phyloP scores from a whole-genome alignment of 495 filamentous ascomycete genomes.

The Chlorociboria aeruginascens region DNA sequence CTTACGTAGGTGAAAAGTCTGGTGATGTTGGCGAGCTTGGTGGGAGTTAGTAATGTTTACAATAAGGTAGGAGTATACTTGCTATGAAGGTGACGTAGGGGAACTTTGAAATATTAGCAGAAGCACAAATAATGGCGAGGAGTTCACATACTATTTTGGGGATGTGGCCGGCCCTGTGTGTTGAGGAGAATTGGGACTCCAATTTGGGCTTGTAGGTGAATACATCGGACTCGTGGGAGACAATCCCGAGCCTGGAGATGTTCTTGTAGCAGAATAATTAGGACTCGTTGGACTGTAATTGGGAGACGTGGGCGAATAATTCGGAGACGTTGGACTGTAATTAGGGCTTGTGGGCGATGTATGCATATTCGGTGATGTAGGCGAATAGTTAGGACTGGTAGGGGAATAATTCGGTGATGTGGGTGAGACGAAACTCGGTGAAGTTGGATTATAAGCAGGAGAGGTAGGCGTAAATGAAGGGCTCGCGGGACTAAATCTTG shows the following conservation, averaged over 20 bases:
- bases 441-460: constrained; percentile 49
- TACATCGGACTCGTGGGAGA: constrained; percentile 28
- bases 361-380: constrained; percentile 43
- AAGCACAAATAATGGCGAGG: too few species aligned
- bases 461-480: constrained; percentile 81
- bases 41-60: not conserved
- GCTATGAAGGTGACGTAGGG: constrained; percentile 14
- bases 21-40: constrained; percentile 17
- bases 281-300: constrained; percentile 44
- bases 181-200: constrained; percentile 59
- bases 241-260: constrained; percentile 28
- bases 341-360: constrained; percentile 41
- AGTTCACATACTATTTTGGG: constrained; percentile 21
- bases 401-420: constrained; percentile 68
- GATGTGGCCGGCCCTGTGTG: constrained; percentile 39
- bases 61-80: not conserved
- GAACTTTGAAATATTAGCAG: not conserved
- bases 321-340: constrained; percentile 44
- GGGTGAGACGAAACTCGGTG: constrained; percentile 47
- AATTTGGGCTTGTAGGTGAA: constrained; percentile 45
- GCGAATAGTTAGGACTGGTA: constrained; percentile 63
- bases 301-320: constrained; percentile 50
- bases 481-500: constrained; percentile 57
- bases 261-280: constrained; percentile 41
- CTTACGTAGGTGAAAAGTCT: constrained; percentile 17